Evolutionary conservation across 805 yeast species (phyloP).

Genomic region (Hanseniaspora vineae): DNA sequence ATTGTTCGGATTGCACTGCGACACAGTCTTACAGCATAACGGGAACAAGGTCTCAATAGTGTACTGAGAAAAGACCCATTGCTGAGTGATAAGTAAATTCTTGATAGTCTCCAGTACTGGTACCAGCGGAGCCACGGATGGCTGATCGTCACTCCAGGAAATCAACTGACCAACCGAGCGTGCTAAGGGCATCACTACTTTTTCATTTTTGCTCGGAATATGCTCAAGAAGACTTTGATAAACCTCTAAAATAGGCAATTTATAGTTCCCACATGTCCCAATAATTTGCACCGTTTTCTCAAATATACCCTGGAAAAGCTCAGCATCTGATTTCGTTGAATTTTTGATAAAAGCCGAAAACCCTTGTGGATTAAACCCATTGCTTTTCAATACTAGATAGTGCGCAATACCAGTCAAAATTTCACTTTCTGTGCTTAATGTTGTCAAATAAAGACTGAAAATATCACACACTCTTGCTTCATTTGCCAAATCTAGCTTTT

Average conservation of each 20-base stretch:
- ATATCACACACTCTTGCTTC: not conserved
- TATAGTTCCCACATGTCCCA: constrained; percentile 1
- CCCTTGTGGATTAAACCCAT: not conserved
- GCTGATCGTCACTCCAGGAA: not conserved
- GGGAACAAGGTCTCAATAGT: constrained; percentile 43
- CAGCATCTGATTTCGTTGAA: not conserved
- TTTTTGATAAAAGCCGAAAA: not conserved
- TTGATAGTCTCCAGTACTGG: constrained; percentile 20
- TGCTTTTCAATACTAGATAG: not conserved
- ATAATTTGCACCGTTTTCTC: constrained; percentile 7
- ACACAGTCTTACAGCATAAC: constrained; percentile 20
- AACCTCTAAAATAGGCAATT: constrained; percentile 13
- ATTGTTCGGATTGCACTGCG: constrained; percentile 11
- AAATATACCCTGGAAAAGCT: not conserved
- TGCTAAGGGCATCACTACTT: constrained; percentile 17
- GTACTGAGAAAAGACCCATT: constrained; percentile 56
- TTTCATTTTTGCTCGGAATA: constrained; percentile 12
- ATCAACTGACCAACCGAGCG: constrained; percentile 19
- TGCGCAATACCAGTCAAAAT: not conserved
- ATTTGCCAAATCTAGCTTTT: not conserved
- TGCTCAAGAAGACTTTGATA: constrained; percentile 9
- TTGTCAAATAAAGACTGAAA: not conserved
- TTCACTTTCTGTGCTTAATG: not conserved
- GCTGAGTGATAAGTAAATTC: constrained; percentile 31
- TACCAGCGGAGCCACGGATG: not conserved